Conservation (phyloP, 2,329 filamentous ascomycete species). For the Fusarium sp. region DNA sequence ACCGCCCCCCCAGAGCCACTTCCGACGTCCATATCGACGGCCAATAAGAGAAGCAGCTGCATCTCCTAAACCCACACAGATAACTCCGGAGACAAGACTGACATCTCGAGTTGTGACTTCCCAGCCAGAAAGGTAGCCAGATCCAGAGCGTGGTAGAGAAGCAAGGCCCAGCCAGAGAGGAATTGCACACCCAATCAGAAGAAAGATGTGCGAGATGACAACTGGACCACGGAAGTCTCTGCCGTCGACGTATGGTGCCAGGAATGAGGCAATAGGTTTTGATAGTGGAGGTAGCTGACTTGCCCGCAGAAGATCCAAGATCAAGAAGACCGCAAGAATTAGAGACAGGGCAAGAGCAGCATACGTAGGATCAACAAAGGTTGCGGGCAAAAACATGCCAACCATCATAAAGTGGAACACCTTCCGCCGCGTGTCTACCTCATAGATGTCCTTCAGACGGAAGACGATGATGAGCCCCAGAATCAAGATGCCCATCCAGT, state of each 20-base stretch:
- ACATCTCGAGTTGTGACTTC: constrained; percentile 77
- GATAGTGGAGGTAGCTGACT: constrained; percentile 92
- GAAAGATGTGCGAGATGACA: constrained; percentile 94
- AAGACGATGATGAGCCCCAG: constrained; percentile 80
- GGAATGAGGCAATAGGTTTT: constrained; percentile 83
- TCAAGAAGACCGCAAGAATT: constrained; percentile 83
- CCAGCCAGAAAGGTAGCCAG: constrained; percentile 74
- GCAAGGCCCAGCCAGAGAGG: constrained; percentile 91
- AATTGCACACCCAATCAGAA: constrained; percentile 93
- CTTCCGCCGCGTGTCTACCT: constrained; percentile 95
- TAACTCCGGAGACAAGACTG: constrained; percentile 89
- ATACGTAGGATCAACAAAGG: constrained; percentile 87
- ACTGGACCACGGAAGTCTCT: constrained; percentile 92
- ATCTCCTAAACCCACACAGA: constrained; percentile 95
- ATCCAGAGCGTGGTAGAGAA: constrained; percentile 67
- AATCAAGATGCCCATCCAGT: constrained; percentile 76
- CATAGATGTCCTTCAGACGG: constrained; percentile 76
- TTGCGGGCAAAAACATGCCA: constrained; percentile 88
- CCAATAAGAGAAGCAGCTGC: constrained; percentile 92
- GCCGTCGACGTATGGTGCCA: constrained; percentile 94
- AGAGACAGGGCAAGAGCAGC: constrained; percentile 81
- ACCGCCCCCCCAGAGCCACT: constrained; percentile 97
- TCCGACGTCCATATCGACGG: constrained; percentile 82
- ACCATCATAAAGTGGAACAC: constrained; percentile 99
- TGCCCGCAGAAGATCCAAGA: constrained; percentile 89